Evolutionary conservation across 1,284 basidiomycete genomes (phyloP).

Genomic region (Xerocomus cyaneibrunnescens): DNA sequence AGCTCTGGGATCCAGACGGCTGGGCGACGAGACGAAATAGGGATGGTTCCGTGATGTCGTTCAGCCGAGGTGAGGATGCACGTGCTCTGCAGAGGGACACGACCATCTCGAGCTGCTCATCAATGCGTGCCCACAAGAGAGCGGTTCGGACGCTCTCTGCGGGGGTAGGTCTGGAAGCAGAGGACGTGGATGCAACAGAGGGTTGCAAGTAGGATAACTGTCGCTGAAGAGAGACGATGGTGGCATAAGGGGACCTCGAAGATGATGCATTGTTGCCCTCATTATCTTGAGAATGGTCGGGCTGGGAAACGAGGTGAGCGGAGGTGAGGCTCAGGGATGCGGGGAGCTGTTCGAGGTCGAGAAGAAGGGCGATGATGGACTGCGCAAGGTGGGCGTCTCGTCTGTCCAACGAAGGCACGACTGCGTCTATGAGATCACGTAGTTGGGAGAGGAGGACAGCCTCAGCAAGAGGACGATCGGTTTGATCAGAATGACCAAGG

Average conservation of each 20-base stretch:
- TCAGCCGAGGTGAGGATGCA: conserved; percentile 21
- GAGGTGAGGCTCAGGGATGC: conserved; percentile 23
- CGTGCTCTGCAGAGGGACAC: conserved; percentile 63
- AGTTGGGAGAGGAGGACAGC: conserved; percentile 64
- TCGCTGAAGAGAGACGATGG: conserved; percentile 61
- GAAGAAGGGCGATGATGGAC: conserved; percentile 63
- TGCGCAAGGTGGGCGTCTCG: conserved; percentile 60
- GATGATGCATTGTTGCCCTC: background rate
- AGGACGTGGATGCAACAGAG: conserved; percentile 1
- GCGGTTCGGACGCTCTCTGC: conserved; percentile 60
- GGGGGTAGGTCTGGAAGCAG: conserved; percentile 40
- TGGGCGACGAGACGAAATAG: background rate
- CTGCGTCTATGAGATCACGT: conserved; percentile 48
- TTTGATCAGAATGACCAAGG: conserved; percentile 41
- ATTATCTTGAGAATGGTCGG: background rate
- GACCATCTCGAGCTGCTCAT: conserved; percentile 69
- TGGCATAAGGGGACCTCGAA: conserved; percentile 34
- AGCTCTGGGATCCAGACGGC: background rate
- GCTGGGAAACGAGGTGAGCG: conserved; percentile 10
- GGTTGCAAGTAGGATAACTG: conserved; percentile 68
- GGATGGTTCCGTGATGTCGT: background rate
- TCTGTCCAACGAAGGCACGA: conserved; percentile 45
- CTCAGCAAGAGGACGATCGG: conserved; percentile 39
- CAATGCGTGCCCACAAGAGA: conserved; percentile 72
- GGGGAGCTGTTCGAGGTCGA: conserved; percentile 63